A percentile compares a stretch with the other conserved stretches of the same genome.
Conservation (phyloP, 2,329 filamentous ascomycete genomes). For the Lachnellula occidentalis region DNA sequence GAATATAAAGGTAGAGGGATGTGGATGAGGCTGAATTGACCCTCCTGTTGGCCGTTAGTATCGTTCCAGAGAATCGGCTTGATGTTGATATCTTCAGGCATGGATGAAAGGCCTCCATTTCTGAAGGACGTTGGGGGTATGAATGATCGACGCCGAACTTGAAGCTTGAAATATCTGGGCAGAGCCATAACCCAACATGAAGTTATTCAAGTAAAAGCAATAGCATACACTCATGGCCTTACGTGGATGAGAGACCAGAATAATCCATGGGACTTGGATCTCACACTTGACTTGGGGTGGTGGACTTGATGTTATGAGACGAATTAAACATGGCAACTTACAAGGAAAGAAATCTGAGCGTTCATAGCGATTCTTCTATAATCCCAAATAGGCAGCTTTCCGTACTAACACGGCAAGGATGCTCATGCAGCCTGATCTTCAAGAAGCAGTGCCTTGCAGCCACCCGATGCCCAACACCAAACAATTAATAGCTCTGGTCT, state of each 20-base stretch:
- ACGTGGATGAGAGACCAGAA: neutral
- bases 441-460: conserved; percentile 28
- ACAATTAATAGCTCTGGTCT: neutral
- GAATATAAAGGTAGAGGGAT: conserved; percentile 77
- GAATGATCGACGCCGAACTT: conserved; percentile 3
- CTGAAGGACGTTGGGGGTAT: neutral
- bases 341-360: conserved; percentile 52
- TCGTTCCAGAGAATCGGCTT: conserved; percentile 14
- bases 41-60: conserved; percentile 56
- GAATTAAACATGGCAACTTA: conserved; percentile 33
- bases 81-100: conserved; percentile 12
- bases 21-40: conserved; percentile 81
- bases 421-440: conserved; percentile 24
- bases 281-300: conserved; percentile 6
- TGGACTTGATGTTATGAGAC: neutral
- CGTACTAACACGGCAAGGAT: conserved; percentile 16
- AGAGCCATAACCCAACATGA: conserved; percentile 8
- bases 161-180: conserved; percentile 6
- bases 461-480: conserved; percentile 15
- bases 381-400: conserved; percentile 17
- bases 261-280: neutral
- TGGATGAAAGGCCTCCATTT: conserved; percentile 7
- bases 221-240: conserved; percentile 1
- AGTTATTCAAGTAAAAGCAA: neutral
- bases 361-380: conserved; percentile 40